Percentiles rank a stretch among this genome's conserved stretches.
Conservation (phyloP, 768 basidiomycete genomes). For the Kwoniella mangroviensis region DNA sequence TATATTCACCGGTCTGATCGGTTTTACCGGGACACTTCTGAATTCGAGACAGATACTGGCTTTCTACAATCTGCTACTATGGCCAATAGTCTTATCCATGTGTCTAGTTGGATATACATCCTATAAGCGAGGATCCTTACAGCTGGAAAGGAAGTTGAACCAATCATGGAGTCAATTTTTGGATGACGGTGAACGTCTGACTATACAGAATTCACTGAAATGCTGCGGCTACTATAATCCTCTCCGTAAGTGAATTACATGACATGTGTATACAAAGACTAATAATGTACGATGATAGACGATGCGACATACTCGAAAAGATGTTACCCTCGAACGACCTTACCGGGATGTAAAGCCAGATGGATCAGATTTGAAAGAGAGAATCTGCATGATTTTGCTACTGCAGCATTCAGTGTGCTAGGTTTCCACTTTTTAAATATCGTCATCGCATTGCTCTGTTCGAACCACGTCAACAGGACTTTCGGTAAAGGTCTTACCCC, state of each 20-base stretch:
- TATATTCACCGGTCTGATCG: constrained; percentile 67
- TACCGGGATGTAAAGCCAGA: constrained; percentile 72
- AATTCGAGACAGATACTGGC: constrained; percentile 73
- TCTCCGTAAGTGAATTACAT: constrained; percentile 57
- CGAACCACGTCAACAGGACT: constrained; percentile 67
- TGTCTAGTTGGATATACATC: constrained; percentile 69
- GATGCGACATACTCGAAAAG: constrained; percentile 65
- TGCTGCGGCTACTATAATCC: constrained; percentile 73
- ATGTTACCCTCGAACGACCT: constrained; percentile 68
- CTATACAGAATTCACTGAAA: constrained; percentile 65
- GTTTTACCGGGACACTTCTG: constrained; percentile 67
- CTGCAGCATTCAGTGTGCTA: constrained; percentile 65
- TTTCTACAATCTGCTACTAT: constrained; percentile 70
- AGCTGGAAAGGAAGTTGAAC: constrained; percentile 71
- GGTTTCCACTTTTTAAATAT: constrained; percentile 69
- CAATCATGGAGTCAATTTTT: constrained; percentile 71
- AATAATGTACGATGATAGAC: constrained; percentile 50
- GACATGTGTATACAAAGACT: neutral
- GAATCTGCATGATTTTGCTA: constrained; percentile 63
- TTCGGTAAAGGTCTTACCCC: constrained; percentile 73
- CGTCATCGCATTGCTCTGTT: constrained; percentile 66
- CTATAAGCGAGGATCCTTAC: constrained; percentile 67
- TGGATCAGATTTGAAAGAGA: constrained; percentile 65
- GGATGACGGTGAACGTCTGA: constrained; percentile 63
- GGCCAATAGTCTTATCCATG: constrained; percentile 67